Percentiles rank a stretch among this genome's conserved stretches.
These are phyloP conservation scores for Pistacia atlantica DNA, from an alignment of 345 rosid genomes.

Conservation along the genomic window DNA sequence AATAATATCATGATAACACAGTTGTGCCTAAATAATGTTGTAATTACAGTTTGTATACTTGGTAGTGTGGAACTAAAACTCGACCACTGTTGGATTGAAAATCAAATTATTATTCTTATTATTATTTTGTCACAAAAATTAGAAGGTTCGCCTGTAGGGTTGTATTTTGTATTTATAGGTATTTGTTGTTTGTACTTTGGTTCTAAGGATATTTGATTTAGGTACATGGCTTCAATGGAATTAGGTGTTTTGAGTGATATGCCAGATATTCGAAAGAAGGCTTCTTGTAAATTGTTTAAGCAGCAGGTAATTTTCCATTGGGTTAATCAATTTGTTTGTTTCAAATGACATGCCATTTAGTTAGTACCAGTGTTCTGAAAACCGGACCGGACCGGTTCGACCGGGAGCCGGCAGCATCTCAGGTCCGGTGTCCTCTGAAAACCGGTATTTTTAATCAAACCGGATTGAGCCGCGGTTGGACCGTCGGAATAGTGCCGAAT, in stretches of 20 bases:
- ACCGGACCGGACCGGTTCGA: too few species aligned
- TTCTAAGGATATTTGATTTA: conserved; percentile 25
- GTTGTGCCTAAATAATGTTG: too few species aligned
- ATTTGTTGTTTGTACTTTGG: background rate
- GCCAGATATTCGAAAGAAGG: conserved; percentile 66
- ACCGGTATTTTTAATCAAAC: too few species aligned
- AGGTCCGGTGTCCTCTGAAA: too few species aligned
- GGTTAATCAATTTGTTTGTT: background rate
- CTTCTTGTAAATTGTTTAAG: conserved; percentile 61
- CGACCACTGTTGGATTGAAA: too few species aligned
- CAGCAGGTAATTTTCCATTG: conserved; percentile 55
- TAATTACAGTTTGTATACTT: too few species aligned
- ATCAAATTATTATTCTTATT: background rate
- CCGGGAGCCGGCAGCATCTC: too few species aligned
- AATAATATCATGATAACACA: too few species aligned
- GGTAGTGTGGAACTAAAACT: too few species aligned
- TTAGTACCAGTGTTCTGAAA: too few species aligned
- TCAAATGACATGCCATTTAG: background rate
- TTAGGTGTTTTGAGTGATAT: conserved; percentile 74
- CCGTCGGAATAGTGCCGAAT: too few species aligned
- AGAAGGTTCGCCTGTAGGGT: background rate
- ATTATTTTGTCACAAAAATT: background rate
- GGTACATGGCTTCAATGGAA: conserved; percentile 78
- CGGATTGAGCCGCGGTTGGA: too few species aligned
- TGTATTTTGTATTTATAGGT: background rate